Percentiles rank a stretch among this genome's conserved stretches.
Conservation (phyloP, 768 basidiomycete species). For the Rhodosporidiobolus odoratus region DNA sequence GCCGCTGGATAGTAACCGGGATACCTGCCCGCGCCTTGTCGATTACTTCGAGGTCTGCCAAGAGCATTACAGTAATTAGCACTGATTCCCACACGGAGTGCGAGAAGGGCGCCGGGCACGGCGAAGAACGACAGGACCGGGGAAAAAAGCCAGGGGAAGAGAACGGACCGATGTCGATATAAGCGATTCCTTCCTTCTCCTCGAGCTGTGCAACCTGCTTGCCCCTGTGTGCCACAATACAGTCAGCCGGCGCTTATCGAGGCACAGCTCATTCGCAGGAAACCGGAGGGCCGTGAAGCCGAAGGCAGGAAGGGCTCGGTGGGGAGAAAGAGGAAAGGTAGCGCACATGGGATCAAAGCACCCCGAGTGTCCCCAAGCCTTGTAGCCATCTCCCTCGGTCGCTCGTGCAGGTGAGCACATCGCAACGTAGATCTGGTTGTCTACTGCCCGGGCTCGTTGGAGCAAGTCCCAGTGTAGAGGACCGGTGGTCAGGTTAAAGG, state of each 20-base stretch:
- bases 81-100: no score
- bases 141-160: conserved; percentile 29
- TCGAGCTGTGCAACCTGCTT: conserved; percentile 66
- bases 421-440: conserved; percentile 91
- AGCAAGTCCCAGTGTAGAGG: conserved; percentile 94
- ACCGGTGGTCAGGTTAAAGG: conserved; percentile 93
- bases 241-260: conserved; percentile 1
- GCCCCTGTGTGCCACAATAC: conserved; percentile 55
- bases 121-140: neutral
- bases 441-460: conserved; percentile 81
- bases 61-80: no score
- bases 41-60: conserved; percentile 60
- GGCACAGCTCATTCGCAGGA: conserved; percentile 57
- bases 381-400: conserved; percentile 65
- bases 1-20: conserved; percentile 82
- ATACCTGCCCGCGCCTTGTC: conserved; percentile 69
- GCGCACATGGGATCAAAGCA: conserved; percentile 51
- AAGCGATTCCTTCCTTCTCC: conserved; percentile 72
- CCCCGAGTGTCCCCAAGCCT: conserved; percentile 54
- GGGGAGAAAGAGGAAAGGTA: conserved; percentile 63
- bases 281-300: no score
- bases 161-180: conserved; percentile 70
- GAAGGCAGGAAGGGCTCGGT: no score
- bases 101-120: neutral
- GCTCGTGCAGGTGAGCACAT: conserved; percentile 96